A percentile compares a stretch with the other conserved stretches of the same genome.
Conservation (phyloP, 805 yeast genomes). For the Zygosaccharomyces siamensis region DNA sequence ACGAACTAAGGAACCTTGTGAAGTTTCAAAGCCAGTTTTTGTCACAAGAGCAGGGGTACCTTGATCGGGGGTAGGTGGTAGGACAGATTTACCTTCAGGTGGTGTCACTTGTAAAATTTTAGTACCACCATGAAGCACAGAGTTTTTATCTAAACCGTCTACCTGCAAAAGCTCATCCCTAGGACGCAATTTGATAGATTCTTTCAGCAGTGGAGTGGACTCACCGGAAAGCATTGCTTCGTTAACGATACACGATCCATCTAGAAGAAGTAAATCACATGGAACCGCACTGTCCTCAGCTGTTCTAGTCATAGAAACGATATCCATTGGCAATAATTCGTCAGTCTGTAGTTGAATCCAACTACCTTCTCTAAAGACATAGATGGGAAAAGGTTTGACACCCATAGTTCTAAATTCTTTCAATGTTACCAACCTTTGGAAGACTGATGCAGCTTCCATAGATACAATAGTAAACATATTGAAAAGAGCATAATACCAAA, state of each 20-base stretch:
- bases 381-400: conserved; percentile 79
- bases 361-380: conserved; percentile 60
- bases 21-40: conserved; percentile 96
- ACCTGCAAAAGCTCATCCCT: conserved; percentile 58
- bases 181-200: conserved; percentile 82
- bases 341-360: conserved; percentile 72
- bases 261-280: conserved; percentile 81
- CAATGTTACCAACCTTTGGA: conserved; percentile 92
- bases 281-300: conserved; percentile 90
- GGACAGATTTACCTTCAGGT: conserved; percentile 45
- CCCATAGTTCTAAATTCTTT: conserved; percentile 96
- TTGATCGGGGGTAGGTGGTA: conserved; percentile 74
- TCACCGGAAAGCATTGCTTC: conserved; percentile 99
- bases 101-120: conserved; percentile 86
- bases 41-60: conserved; percentile 90
- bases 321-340: conserved; percentile 84
- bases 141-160: conserved; percentile 83
- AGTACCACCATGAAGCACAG: conserved; percentile 92
- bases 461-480: conserved; percentile 87
- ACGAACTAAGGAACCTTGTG: conserved; percentile 95
- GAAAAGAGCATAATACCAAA: conserved; percentile 92
- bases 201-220: conserved; percentile 93
- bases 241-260: conserved; percentile 91
- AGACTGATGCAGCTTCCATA: conserved; percentile 91
- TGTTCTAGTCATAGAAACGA: conserved; percentile 82